These are phyloP conservation scores for Nakaseomyces delphensis DNA, from an alignment of 1,139 yeast genomes.

Conservation along the genomic window DNA sequence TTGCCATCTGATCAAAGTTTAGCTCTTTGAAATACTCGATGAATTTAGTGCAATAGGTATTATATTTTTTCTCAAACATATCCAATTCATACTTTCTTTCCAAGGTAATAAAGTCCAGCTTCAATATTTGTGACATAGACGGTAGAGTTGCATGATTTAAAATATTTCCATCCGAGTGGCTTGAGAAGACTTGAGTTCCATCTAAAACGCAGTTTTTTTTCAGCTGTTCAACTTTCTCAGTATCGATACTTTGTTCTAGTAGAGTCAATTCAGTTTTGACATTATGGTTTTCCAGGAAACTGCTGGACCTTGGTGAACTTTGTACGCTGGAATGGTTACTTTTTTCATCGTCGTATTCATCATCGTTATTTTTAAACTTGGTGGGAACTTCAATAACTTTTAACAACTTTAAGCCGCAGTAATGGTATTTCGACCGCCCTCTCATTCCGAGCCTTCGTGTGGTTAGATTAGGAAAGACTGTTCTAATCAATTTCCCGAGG, in stretches of 20 bases:
- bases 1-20: slow-evolving; percentile 40
- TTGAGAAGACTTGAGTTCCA: background rate
- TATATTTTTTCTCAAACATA: background rate
- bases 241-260: background rate
- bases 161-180: background rate
- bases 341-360: background rate
- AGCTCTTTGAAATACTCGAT: slow-evolving; percentile 43
- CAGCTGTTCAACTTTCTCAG: background rate
- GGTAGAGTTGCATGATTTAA: background rate
- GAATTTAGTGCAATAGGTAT: background rate
- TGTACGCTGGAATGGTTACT: background rate
- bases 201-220: background rate
- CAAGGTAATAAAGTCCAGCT: background rate
- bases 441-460: slow-evolving; percentile 82
- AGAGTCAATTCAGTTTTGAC: background rate
- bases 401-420: slow-evolving; percentile 68
- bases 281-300: background rate
- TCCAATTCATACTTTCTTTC: slow-evolving; percentile 1
- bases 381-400: slow-evolving; percentile 4
- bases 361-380: background rate
- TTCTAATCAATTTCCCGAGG: slow-evolving; percentile 73
- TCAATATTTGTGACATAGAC: background rate
- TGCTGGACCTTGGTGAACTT: background rate
- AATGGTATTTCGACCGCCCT: slow-evolving; percentile 84
- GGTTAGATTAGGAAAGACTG: slow-evolving; percentile 63